These are phyloP conservation scores for Bacterosira constricta DNA, from an alignment of 108 stramenopile species.

Conservation along the genomic window DNA sequence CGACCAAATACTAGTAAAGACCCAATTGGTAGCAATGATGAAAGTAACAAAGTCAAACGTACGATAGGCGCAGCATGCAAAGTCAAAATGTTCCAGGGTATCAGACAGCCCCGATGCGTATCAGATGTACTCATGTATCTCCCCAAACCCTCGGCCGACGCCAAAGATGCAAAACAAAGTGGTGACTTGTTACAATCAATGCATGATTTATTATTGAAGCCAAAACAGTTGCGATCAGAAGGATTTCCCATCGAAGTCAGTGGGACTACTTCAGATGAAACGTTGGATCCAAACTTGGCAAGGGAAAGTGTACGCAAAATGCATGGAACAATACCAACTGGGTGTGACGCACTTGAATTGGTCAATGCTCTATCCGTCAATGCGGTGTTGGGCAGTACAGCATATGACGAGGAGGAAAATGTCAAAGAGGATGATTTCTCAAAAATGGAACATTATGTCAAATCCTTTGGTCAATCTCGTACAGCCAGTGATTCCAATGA, in stretches of 20 bases:
- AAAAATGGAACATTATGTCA: slow-evolving; percentile 20
- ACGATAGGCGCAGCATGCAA: slow-evolving; percentile 45
- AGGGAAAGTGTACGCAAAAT: slow-evolving; percentile 9
- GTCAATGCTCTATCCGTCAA: slow-evolving; percentile 41
- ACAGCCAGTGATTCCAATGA: background rate
- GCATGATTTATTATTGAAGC: slow-evolving; percentile 17
- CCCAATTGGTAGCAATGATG: background rate
- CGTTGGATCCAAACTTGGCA: background rate
- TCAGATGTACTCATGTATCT: slow-evolving; percentile 48
- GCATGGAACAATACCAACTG: background rate
- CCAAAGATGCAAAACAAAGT: background rate
- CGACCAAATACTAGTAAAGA: background rate
- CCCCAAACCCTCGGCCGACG: slow-evolving; percentile 16
- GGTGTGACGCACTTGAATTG: slow-evolving; percentile 19
- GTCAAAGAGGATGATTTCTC: slow-evolving; percentile 15
- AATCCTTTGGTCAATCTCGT: slow-evolving; percentile 28
- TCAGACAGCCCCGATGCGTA: slow-evolving; percentile 28
- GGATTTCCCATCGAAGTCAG: slow-evolving; percentile 26
- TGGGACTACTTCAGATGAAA: background rate
- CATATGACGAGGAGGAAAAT: slow-evolving; percentile 14
- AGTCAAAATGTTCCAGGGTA: slow-evolving; percentile 46
- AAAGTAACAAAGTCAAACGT: slow-evolving; percentile 25
- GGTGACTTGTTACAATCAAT: slow-evolving; percentile 27
- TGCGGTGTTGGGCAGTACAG: slow-evolving; percentile 21
- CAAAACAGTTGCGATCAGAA: slow-evolving; percentile 39